Evolutionary conservation across 345 rosid species (phyloP).

Genomic region (Viola odorata): DNA sequence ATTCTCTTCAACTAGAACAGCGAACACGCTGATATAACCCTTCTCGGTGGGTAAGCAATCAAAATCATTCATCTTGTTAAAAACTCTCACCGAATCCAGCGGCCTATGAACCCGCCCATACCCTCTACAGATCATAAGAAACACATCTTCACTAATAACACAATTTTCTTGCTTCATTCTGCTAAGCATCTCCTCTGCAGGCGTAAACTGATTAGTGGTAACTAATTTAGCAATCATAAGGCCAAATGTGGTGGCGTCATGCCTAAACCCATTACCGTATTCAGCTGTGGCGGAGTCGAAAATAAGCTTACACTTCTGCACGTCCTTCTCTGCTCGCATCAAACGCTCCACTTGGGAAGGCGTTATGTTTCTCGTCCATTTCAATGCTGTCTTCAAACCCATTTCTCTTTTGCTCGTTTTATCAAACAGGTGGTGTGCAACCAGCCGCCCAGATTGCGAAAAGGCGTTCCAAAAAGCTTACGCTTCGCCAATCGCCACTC

Average conservation of each 20-base stretch:
- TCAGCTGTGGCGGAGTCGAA: constrained; percentile 76
- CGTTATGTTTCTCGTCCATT: constrained; percentile 15
- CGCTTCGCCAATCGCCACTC: too few species aligned
- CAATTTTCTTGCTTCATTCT: constrained; percentile 71
- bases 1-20: constrained; percentile 74
- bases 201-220: constrained; percentile 56
- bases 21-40: constrained; percentile 51
- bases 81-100: constrained; percentile 57
- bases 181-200: constrained; percentile 60
- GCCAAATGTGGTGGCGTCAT: constrained; percentile 50
- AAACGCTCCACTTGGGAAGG: constrained; percentile 38
- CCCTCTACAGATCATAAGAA: constrained; percentile 67
- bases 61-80: constrained; percentile 63
- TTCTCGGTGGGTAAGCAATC: constrained; percentile 50
- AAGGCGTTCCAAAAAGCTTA: too few species aligned
- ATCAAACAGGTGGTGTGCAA: neutral
- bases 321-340: constrained; percentile 53
- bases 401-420: neutral
- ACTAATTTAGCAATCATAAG: constrained; percentile 60
- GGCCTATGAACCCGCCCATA: constrained; percentile 79
- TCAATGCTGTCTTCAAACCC: constrained; percentile 3
- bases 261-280: constrained; percentile 55
- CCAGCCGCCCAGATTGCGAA: too few species aligned
- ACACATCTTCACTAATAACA: constrained; percentile 43
- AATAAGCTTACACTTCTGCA: constrained; percentile 46